Conservation (phyloP, 192 early-diverging fungal genomes). For the Ambispora gerdemannii region DNA sequence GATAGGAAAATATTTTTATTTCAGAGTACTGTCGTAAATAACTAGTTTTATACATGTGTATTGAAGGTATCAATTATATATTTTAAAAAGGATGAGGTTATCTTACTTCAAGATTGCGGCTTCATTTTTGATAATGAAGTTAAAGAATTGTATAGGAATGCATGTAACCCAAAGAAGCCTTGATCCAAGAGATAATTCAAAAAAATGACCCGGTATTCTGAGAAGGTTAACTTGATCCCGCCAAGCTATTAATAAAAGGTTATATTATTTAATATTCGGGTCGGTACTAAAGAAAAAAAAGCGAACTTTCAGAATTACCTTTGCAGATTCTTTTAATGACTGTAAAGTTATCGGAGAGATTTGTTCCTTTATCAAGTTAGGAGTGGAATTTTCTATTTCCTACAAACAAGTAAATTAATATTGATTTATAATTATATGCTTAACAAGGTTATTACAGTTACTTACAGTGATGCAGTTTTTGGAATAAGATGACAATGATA, state of each 20-base stretch:
- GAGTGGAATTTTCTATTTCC: slow-evolving; percentile 8
- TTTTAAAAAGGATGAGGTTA: no score
- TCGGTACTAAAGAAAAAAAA: no score
- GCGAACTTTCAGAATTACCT: not conserved
- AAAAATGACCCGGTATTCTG: slow-evolving; percentile 14
- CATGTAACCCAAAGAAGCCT: slow-evolving; percentile 11
- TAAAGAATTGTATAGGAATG: slow-evolving; percentile 9
- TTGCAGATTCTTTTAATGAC: slow-evolving; percentile 4
- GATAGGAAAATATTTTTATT: no score
- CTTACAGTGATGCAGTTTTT: slow-evolving; percentile 6
- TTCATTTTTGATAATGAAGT: slow-evolving; percentile 22
- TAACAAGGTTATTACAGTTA: not conserved
- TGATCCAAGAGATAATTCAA: not conserved
- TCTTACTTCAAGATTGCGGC: not conserved
- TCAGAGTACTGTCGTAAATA: no score
- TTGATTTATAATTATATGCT: not conserved
- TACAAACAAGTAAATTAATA: not conserved
- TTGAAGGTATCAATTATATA: no score
- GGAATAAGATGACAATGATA: slow-evolving; percentile 1
- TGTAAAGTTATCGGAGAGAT: not conserved
- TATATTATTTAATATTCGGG: not conserved
- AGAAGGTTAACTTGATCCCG: not conserved
- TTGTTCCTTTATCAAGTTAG: not conserved
- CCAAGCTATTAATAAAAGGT: slow-evolving; percentile 2
- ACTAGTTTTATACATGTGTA: no score